Evolutionary conservation across 805 yeast species (phyloP).

Genomic region (Cyberlindnera bimundalis): DNA sequence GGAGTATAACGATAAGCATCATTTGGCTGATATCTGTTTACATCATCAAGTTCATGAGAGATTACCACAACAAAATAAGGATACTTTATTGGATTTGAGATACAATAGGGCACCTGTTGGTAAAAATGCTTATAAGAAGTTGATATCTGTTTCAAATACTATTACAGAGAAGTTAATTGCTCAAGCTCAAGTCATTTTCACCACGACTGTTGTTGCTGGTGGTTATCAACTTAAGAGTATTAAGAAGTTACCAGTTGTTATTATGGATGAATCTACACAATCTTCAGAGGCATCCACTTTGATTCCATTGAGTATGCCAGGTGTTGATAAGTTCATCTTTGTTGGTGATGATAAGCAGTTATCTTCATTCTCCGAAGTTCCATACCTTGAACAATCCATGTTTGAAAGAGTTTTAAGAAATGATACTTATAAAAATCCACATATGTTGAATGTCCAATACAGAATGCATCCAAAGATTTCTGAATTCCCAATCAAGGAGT

Average conservation of each 20-base stretch:
- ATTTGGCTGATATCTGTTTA: constrained; percentile 55
- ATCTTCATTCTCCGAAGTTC: constrained; percentile 67
- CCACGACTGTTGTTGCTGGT: constrained; percentile 73
- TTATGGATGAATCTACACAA: constrained; percentile 78
- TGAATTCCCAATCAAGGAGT: constrained; percentile 51
- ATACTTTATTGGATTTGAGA: constrained; percentile 41
- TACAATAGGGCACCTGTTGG: constrained; percentile 41
- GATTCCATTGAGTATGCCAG: constrained; percentile 67
- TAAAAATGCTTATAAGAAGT: constrained; percentile 47
- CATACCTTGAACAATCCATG: constrained; percentile 60
- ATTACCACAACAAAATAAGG: constrained; percentile 43
- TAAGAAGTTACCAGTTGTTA: constrained; percentile 63
- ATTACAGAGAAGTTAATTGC: constrained; percentile 49
- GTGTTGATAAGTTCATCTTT: constrained; percentile 62
- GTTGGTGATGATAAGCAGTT: constrained; percentile 78
- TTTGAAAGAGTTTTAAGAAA: constrained; percentile 64
- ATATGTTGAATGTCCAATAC: constrained; percentile 67
- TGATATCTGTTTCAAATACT: constrained; percentile 40
- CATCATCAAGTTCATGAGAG: constrained; percentile 56
- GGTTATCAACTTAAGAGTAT: constrained; percentile 58
- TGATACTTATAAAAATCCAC: constrained; percentile 57
- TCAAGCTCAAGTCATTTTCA: constrained; percentile 66
- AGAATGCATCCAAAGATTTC: constrained; percentile 66
- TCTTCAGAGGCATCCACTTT: constrained; percentile 70
- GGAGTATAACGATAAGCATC: constrained; percentile 57